Evolutionary conservation across 768 basidiomycete genomes (phyloP).

Genomic region (Tulasnella sp.): DNA sequence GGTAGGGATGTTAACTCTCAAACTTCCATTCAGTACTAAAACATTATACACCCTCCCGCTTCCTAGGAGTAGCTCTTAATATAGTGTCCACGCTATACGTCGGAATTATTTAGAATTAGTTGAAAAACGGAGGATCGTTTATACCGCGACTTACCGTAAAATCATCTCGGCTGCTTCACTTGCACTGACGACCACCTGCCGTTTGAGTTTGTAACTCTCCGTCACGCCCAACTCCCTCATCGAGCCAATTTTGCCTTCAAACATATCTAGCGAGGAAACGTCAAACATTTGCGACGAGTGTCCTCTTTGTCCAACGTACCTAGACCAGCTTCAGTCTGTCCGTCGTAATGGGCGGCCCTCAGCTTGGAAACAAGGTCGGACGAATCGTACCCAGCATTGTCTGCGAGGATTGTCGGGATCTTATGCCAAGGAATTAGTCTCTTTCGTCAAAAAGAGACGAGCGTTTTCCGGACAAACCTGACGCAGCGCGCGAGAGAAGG

Average conservation of each 20-base stretch:
- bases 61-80: conserved; percentile 74
- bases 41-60: conserved; percentile 52
- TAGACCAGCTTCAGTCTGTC: conserved; percentile 75
- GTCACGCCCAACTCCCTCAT: conserved; percentile 86
- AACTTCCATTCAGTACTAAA: not conserved
- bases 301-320: conserved; percentile 43
- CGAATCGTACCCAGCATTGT: conserved; percentile 98
- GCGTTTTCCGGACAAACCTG: conserved; percentile 36
- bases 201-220: conserved; percentile 95
- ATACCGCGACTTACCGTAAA: conserved; percentile 56
- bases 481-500: conserved; percentile 78
- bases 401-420: conserved; percentile 93
- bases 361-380: conserved; percentile 85
- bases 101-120: not conserved
- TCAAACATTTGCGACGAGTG: not conserved
- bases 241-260: conserved; percentile 71
- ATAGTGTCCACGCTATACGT: conserved; percentile 81
- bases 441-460: not conserved
- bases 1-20: not conserved
- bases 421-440: conserved; percentile 28
- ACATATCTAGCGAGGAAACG: conserved; percentile 60
- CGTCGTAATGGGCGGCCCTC: conserved; percentile 90
- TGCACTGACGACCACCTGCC: conserved; percentile 88
- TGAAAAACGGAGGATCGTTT: conserved; percentile 1
- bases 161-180: conserved; percentile 99